These are phyloP conservation scores for Sextonia rubra DNA, from an alignment of 164 flowering plant genomes.

Conservation along the genomic window DNA sequence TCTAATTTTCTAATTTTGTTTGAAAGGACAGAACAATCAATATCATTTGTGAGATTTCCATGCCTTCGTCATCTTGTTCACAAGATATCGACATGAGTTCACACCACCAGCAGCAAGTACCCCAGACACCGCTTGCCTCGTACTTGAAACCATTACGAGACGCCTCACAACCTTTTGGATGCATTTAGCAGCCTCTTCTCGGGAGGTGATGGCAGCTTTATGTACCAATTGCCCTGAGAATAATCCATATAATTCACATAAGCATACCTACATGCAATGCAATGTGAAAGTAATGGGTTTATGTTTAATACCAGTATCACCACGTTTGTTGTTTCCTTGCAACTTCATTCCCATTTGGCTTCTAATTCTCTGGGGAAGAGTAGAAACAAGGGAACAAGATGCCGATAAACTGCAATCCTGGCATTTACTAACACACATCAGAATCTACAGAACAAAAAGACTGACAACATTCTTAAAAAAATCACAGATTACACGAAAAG, in stretches of 20 bases:
- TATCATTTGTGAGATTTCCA: constrained; percentile 62
- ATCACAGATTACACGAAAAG: not conserved
- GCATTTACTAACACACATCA: constrained; percentile 1
- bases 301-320: constrained; percentile 46
- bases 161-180: constrained; percentile 59
- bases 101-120: constrained; percentile 62
- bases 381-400: constrained; percentile 51
- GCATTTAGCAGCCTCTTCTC: constrained; percentile 62
- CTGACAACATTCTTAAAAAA: not conserved
- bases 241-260: not conserved
- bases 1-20: not conserved
- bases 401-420: constrained; percentile 64
- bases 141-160: constrained; percentile 76
- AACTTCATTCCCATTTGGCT: constrained; percentile 48
- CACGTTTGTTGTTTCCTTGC: constrained; percentile 3
- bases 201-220: constrained; percentile 43
- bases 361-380: constrained; percentile 55
- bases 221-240: constrained; percentile 36
- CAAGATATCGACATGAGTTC: constrained; percentile 56
- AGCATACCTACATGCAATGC: not conserved
- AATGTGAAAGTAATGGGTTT: not conserved
- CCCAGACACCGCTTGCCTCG: constrained; percentile 88
- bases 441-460: not conserved
- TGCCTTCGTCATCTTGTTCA: constrained; percentile 66
- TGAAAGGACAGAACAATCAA: not conserved